Percentiles rank a stretch among this genome's conserved stretches.
Evolutionary conservation across 352 stramenopile genomes (phyloP).

Genomic region (Aphanomyces euteiches): DNA sequence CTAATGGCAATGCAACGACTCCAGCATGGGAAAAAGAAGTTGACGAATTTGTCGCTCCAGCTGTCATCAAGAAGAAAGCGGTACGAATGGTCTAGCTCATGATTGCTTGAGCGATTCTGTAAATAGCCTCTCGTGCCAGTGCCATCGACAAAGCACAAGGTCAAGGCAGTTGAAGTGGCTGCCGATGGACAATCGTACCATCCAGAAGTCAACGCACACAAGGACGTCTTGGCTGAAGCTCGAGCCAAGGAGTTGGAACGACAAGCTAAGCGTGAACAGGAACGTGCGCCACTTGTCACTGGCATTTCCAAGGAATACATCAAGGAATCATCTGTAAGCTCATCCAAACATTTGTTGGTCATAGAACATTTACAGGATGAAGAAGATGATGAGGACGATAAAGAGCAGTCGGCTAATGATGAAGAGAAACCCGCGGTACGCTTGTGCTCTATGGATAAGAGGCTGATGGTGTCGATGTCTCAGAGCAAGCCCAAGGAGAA

Average conservation of each 20-base stretch:
- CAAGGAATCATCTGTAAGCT: constrained; percentile 44
- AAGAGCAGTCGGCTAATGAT: constrained; percentile 41
- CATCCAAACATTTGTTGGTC: not conserved
- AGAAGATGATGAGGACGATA: constrained; percentile 43
- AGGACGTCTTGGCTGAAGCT: constrained; percentile 72
- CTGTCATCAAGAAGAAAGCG: constrained; percentile 31
- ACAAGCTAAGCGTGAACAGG: constrained; percentile 44
- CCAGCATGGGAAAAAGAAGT: constrained; percentile 36
- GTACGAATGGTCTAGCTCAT: constrained; percentile 15
- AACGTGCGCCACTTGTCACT: constrained; percentile 44
- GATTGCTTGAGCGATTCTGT: not conserved
- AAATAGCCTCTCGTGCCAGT: constrained; percentile 21
- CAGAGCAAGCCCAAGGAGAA: constrained; percentile 48
- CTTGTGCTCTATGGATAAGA: constrained; percentile 32
- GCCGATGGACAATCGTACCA: constrained; percentile 80
- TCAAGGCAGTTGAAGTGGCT: constrained; percentile 71
- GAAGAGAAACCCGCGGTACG: constrained; percentile 19
- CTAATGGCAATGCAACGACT: constrained; percentile 40
- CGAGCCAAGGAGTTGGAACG: constrained; percentile 68
- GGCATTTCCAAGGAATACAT: constrained; percentile 80
- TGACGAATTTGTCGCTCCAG: constrained; percentile 19
- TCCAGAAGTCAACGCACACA: constrained; percentile 73
- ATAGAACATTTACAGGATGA: constrained; percentile 37
- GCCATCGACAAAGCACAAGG: constrained; percentile 59
- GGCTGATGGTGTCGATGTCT: constrained; percentile 31